phyloP scores from a whole-genome alignment of 345 rosid genomes.

The Corchorus olitorius region DNA sequence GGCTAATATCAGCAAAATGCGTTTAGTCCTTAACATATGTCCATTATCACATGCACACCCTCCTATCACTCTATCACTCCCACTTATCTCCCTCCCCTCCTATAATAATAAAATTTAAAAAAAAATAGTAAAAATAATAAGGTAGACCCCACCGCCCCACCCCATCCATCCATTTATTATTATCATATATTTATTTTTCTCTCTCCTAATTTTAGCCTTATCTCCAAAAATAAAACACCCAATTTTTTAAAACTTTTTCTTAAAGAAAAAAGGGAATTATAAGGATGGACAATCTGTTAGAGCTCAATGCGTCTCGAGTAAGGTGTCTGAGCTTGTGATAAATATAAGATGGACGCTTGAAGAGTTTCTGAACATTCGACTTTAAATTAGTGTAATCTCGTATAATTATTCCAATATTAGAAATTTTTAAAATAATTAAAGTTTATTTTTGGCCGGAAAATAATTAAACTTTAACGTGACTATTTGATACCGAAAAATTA shows the following conservation, averaged over 20 bases:
- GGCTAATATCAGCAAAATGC: constrained; percentile 7
- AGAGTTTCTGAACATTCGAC: no score
- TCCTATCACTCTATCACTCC: constrained; percentile 30
- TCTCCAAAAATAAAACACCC: neutral
- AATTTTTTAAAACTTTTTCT: no score
- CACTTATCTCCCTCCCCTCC: constrained; percentile 21
- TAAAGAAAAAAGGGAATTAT: no score
- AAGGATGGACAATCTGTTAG: no score
- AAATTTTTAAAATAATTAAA: no score
- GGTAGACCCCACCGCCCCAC: neutral
- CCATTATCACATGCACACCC: constrained; percentile 18
- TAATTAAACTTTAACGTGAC: no score
- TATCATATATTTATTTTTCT: neutral
- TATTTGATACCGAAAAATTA: neutral
- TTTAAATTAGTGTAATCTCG: no score
- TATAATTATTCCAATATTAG: no score
- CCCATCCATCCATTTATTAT: neutral
- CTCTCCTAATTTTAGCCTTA: constrained; percentile 14
- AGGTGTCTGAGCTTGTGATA: no score
- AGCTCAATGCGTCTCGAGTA: no score
- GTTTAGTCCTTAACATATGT: constrained; percentile 10
- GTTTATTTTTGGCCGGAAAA: no score
- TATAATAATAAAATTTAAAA: constrained; percentile 18
- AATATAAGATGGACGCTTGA: no score
- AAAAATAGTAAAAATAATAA: neutral